Evolutionary conservation across 2,329 filamentous ascomycete species (phyloP), one percentile per base, ranked within the genome.

Genomic region (Pyrenophora seminiperda): DNA sequence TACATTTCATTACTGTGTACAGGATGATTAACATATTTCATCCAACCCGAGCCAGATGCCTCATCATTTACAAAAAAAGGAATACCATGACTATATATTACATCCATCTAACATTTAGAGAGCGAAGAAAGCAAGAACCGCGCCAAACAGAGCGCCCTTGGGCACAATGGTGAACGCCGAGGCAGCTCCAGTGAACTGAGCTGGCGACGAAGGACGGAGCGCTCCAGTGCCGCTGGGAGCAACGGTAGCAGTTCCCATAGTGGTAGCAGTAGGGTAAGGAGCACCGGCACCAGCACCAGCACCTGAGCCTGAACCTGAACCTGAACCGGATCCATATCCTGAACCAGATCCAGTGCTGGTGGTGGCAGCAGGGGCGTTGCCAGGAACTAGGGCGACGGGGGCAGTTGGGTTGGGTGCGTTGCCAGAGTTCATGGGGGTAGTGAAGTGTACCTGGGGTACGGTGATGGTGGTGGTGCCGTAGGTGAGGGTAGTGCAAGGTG

Each of bases 371-470:
- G 71, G 71, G 4, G 54, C 58, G 41, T 65, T 66, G 31, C 68
- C 72, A 17, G 68, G 68, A 4, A 69, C 66, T 15, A 76, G 69
- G 20, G 64, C 70, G 14, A 75, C 68, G 33, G 65, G 63, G 42
- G 64, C 67, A 17, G 68, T 65, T 2, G 63, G 63, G 13, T 54
- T 62, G 13, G 59, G 24, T 10, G 10, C 47, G 13, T 66, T 68
- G 7, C 63, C 62, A 37, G 63, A 64, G 43, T 64, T 50, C 15
- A 70, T 68, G 20, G 66, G 52, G 27, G 75, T 77, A 22, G 70
- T 71, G 71, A 78, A 77, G 56, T 71, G 65, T 9, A 78, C 74
- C 54, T 76, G 73, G 0, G 77, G 77, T 18, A 80, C 76, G 11
- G 75, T 78, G 49, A 79, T 62, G 15, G 73, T 73, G 4, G 73